phyloP scores from a whole-genome alignment of 805 yeast species.

The Cyberlindnera galapagoensis region DNA sequence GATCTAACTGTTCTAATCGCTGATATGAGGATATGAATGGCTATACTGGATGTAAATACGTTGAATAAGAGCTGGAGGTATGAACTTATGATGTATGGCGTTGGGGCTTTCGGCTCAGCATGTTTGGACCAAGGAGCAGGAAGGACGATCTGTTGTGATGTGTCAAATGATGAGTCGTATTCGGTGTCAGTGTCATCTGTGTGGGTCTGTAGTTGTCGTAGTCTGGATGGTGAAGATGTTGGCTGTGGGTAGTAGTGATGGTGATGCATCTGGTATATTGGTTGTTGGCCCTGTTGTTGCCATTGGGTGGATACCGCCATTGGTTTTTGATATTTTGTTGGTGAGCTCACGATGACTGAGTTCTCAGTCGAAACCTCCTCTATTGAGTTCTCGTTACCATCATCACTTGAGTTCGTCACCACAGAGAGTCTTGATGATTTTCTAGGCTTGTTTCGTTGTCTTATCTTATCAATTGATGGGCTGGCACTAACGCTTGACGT shows the following conservation, averaged over 20 bases:
- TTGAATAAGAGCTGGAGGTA: conserved; percentile 54
- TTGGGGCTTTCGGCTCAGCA: conserved; percentile 44
- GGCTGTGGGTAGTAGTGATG: conserved; percentile 42
- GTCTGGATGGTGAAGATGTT: conserved; percentile 9
- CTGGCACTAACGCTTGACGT: not conserved
- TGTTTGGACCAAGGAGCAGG: conserved; percentile 56
- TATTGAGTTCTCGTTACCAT: conserved; percentile 1
- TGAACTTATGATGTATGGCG: conserved; percentile 53
- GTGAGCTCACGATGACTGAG: conserved; percentile 5
- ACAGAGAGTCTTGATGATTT: conserved; percentile 12
- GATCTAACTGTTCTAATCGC: conserved; percentile 41
- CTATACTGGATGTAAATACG: conserved; percentile 37
- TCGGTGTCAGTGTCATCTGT: conserved; percentile 4
- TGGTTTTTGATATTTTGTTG: conserved; percentile 10
- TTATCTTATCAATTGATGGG: conserved; percentile 6
- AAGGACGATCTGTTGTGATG: conserved; percentile 20
- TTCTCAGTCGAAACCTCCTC: no score
- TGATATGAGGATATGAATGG: conserved; percentile 35
- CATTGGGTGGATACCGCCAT: conserved; percentile 7
- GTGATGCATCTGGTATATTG: conserved; percentile 35
- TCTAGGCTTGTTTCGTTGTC: conserved; percentile 11
- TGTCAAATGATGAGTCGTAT: conserved; percentile 2
- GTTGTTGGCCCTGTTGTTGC: conserved; percentile 14
- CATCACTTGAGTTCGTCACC: conserved; percentile 11
- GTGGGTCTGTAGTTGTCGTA: no score